Conservation (phyloP, 2,329 filamentous ascomycete species). For the Neurospora crassa region DNA sequence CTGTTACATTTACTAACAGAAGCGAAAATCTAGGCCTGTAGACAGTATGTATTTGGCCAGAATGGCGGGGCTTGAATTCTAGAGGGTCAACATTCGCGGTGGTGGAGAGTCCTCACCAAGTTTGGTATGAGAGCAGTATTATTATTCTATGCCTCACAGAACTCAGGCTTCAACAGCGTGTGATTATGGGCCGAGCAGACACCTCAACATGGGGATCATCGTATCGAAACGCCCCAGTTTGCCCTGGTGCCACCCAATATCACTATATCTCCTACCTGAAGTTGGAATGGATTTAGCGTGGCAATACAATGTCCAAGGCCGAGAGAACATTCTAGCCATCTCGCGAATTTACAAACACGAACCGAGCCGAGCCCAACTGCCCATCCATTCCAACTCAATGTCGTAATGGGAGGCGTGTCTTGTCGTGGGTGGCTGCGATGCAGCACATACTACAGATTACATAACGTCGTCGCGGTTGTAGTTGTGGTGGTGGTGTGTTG, state of each 20-base stretch:
- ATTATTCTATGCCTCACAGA: not conserved
- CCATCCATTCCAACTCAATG: not conserved
- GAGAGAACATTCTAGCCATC: not conserved
- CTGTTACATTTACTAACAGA: not conserved
- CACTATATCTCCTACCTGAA: not conserved
- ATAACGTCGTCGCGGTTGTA: not conserved
- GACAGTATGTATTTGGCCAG: conserved; percentile 41
- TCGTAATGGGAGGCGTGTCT: not conserved
- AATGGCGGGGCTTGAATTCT: conserved; percentile 6
- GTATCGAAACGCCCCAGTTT: not conserved
- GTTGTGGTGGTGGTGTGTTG: not conserved
- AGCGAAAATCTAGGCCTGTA: conserved; percentile 34
- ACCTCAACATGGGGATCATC: not conserved
- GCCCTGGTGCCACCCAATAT: not conserved
- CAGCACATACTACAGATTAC: not conserved
- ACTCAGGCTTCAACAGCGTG: not conserved
- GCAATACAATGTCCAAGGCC: not conserved
- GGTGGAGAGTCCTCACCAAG: not conserved
- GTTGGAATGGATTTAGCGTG: not conserved
- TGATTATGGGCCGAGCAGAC: not conserved
- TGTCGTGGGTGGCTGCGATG: not conserved
- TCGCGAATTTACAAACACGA: not conserved
- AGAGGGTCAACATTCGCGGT: not conserved
- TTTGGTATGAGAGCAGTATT: not conserved
- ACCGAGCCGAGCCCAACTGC: not conserved